A percentile compares a stretch with the other conserved stretches of the same genome.
Conservation (phyloP, 202 grass and related monocot species). For the Saccharum hybrid region DNA sequence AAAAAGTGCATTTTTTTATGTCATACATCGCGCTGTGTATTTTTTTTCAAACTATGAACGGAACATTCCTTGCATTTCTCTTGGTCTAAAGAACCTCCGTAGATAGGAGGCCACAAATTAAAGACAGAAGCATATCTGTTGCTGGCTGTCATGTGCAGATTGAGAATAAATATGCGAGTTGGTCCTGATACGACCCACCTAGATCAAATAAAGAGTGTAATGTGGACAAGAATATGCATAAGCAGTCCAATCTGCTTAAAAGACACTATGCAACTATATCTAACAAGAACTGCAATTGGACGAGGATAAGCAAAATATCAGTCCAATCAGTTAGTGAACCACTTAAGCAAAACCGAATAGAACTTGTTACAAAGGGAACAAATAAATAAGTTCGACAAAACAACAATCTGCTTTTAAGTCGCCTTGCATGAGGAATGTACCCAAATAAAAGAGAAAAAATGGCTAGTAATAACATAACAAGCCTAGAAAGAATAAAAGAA, state of each 20-base stretch:
- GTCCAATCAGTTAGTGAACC: slow-evolving; percentile 58
- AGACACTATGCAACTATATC: slow-evolving; percentile 38
- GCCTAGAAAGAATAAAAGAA: slow-evolving; percentile 52
- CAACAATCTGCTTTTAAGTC: slow-evolving; percentile 41
- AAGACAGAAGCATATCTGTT: slow-evolving; percentile 49
- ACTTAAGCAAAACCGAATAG: slow-evolving; percentile 44
- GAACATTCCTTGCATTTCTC: slow-evolving; percentile 42
- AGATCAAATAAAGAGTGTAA: slow-evolving; percentile 42
- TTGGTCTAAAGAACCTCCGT: slow-evolving; percentile 53
- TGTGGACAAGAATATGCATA: slow-evolving; percentile 51
- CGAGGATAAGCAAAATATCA: slow-evolving; percentile 50
- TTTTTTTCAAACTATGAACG: slow-evolving; percentile 10
- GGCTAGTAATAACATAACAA: slow-evolving; percentile 20
- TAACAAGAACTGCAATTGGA: slow-evolving; percentile 44
- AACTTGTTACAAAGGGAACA: slow-evolving; percentile 30
- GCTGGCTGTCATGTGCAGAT: slow-evolving; percentile 39
- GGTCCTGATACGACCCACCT: background rate
- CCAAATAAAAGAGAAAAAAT: slow-evolving; percentile 35
- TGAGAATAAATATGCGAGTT: slow-evolving; percentile 52
- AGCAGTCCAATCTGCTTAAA: slow-evolving; percentile 50
- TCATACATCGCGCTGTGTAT: slow-evolving; percentile 31
- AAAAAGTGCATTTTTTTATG: slow-evolving; percentile 36
- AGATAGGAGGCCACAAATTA: slow-evolving; percentile 59
- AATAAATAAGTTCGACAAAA: slow-evolving; percentile 25
- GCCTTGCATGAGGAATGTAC: slow-evolving; percentile 46